Conservation (phyloP, 2,329 filamentous ascomycete species). For the Epicoccum sorghinum region DNA sequence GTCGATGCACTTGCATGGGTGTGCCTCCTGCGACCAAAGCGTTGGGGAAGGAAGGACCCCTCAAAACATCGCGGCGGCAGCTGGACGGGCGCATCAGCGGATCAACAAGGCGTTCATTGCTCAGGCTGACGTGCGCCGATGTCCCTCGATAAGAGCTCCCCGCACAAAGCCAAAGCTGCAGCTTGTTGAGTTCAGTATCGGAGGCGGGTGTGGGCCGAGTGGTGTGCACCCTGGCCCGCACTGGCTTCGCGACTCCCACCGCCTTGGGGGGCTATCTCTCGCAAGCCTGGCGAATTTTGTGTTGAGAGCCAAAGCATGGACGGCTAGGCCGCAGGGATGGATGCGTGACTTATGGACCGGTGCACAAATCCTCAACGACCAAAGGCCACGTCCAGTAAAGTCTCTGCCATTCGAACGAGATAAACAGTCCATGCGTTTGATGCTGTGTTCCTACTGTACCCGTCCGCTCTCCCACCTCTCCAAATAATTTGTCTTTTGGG, state of each 20-base stretch:
- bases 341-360: constrained; percentile 39
- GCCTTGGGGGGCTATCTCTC: constrained; percentile 21
- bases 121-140: constrained; percentile 6
- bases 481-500: constrained; percentile 16
- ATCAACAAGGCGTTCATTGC: constrained; percentile 4
- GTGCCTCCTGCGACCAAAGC: constrained; percentile 15
- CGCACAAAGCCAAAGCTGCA: constrained; percentile 8
- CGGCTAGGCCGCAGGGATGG: constrained; percentile 39
- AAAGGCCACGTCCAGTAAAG: constrained; percentile 19
- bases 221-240: constrained; percentile 14
- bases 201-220: constrained; percentile 12
- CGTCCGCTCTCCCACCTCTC: constrained; percentile 21
- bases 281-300: constrained; percentile 38
- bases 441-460: constrained; percentile 26
- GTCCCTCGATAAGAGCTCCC: constrained; percentile 7
- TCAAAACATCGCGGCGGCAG: constrained; percentile 6
- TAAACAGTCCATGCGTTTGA: constrained; percentile 44
- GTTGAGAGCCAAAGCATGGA: constrained; percentile 37
- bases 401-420: constrained; percentile 33
- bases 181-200: constrained; percentile 14
- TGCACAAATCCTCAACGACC: constrained; percentile 42
- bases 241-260: constrained; percentile 26
- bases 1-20: constrained; percentile 10
- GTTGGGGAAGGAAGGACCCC: constrained; percentile 17
- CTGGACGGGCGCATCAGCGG: neutral